phyloP scores from a whole-genome alignment of 352 stramenopile genomes.

The Peronospora farinosa region DNA sequence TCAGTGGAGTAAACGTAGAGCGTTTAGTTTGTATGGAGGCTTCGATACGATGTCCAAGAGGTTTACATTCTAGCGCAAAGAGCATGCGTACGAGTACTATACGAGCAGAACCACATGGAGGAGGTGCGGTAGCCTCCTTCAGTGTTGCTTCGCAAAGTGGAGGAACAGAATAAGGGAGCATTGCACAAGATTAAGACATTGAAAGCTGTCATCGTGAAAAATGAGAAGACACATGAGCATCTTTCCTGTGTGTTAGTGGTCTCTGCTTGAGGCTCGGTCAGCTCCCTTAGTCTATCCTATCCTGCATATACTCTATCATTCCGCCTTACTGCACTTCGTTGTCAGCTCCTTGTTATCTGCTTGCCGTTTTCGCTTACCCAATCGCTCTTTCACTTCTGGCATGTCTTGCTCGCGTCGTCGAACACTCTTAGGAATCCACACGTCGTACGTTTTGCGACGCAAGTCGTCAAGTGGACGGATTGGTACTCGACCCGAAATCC shows the following conservation, averaged over 20 bases:
- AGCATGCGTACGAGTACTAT: slow-evolving; percentile 74
- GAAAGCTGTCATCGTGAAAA: slow-evolving; percentile 89
- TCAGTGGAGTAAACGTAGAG: slow-evolving; percentile 87
- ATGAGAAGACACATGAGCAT: slow-evolving; percentile 86
- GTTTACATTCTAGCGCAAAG: slow-evolving; percentile 86
- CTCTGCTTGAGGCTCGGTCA: slow-evolving; percentile 35
- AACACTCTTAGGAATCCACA: slow-evolving; percentile 66
- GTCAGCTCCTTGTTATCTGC: slow-evolving; percentile 1
- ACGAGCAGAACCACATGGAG: slow-evolving; percentile 82
- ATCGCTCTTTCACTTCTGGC: slow-evolving; percentile 55
- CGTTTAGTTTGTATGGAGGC: slow-evolving; percentile 89
- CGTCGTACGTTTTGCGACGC: slow-evolving; percentile 52
- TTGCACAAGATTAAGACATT: slow-evolving; percentile 88
- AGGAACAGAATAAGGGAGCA: slow-evolving; percentile 89
- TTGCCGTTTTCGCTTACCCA: slow-evolving; percentile 29
- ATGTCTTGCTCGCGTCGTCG: slow-evolving; percentile 48
- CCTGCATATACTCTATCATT: slow-evolving; percentile 19
- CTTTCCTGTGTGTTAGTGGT: slow-evolving; percentile 81
- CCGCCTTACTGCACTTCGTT: background rate
- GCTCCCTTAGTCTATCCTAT: background rate
- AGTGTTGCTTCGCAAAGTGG: slow-evolving; percentile 76
- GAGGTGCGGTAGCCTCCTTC: slow-evolving; percentile 81
- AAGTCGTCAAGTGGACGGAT: slow-evolving; percentile 53
- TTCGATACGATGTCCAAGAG: slow-evolving; percentile 91
- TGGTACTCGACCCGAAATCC: slow-evolving; percentile 31